phyloP scores from a whole-genome alignment of 1,284 basidiomycete species.

The Xerocomus cyaneibrunnescens region DNA sequence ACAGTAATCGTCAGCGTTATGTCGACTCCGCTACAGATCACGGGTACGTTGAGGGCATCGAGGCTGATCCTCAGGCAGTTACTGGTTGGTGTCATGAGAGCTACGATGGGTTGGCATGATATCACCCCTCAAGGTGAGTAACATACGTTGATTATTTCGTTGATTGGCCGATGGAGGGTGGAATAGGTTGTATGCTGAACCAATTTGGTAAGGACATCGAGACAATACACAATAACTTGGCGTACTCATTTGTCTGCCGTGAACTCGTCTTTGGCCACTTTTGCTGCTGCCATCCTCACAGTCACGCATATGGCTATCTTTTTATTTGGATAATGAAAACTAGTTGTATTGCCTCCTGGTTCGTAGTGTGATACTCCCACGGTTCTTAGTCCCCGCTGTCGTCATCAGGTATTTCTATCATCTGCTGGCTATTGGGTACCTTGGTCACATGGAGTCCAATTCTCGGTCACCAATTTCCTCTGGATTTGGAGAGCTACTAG shows the following conservation, averaged over 20 bases:
- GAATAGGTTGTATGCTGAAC: slow-evolving; percentile 50
- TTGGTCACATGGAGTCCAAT: slow-evolving; percentile 64
- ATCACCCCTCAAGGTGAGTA: slow-evolving; percentile 45
- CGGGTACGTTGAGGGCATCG: slow-evolving; percentile 50
- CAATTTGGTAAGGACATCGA: slow-evolving; percentile 55
- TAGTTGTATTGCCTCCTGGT: slow-evolving; percentile 6
- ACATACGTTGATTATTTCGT: neutral
- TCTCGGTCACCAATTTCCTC: slow-evolving; percentile 58
- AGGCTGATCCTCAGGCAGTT: slow-evolving; percentile 44
- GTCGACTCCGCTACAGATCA: slow-evolving; percentile 43
- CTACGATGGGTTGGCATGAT: slow-evolving; percentile 55
- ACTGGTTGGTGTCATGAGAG: slow-evolving; percentile 45
- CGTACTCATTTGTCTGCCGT: slow-evolving; percentile 64
- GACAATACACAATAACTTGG: slow-evolving; percentile 45
- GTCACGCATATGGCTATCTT: slow-evolving; percentile 25
- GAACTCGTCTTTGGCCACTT: slow-evolving; percentile 69
- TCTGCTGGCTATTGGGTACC: slow-evolving; percentile 52
- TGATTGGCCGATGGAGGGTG: neutral
- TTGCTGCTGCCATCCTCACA: slow-evolving; percentile 47
- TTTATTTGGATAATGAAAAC: neutral
- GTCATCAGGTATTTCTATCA: slow-evolving; percentile 53
- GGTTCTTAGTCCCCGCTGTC: slow-evolving; percentile 57
- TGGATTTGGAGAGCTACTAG: slow-evolving; percentile 68
- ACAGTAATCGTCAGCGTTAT: slow-evolving; percentile 39
- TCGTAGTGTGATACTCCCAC: slow-evolving; percentile 51